These are phyloP conservation scores for Echium plantagineum DNA, from an alignment of 257 asterid species.

Conservation along the genomic window DNA sequence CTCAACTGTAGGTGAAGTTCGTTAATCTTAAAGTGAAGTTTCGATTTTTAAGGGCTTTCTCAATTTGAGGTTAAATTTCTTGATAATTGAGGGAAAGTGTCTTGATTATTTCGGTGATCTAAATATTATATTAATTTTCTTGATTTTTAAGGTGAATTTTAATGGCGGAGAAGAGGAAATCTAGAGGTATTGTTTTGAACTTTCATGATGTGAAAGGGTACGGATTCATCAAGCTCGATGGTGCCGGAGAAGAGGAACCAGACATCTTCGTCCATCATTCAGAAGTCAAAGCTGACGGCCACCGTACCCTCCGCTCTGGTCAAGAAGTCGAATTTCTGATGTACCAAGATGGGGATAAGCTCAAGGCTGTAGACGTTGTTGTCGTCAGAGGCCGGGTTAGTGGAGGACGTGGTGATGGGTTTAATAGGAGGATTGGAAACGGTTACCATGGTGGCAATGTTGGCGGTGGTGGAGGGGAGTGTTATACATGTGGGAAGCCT, in stretches of 20 bases:
- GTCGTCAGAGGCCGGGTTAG: slow-evolving; percentile 21
- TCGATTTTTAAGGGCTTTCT: no score
- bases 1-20: no score
- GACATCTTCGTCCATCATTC: slow-evolving; percentile 85
- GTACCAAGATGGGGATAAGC: slow-evolving; percentile 19
- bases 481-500: slow-evolving; percentile 26
- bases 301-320: neutral
- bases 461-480: slow-evolving; percentile 13
- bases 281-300: slow-evolving; percentile 8
- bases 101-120: no score
- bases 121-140: no score
- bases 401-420: slow-evolving; percentile 16
- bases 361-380: slow-evolving; percentile 39
- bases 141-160: no score
- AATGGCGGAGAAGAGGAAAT: neutral
- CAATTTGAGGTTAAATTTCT: no score
- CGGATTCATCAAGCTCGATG: slow-evolving; percentile 78
- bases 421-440: slow-evolving; percentile 25
- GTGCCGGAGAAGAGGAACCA: slow-evolving; percentile 26
- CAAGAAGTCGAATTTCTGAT: slow-evolving; percentile 14
- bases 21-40: no score
- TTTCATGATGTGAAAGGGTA: slow-evolving; percentile 62
- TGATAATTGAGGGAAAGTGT: no score
- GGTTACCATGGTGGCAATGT: slow-evolving; percentile 9
- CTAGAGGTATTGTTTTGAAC: neutral